These are phyloP conservation scores for Nicotiana obtusifolia DNA, from an alignment of 257 asterid genomes.

Conservation along the genomic window DNA sequence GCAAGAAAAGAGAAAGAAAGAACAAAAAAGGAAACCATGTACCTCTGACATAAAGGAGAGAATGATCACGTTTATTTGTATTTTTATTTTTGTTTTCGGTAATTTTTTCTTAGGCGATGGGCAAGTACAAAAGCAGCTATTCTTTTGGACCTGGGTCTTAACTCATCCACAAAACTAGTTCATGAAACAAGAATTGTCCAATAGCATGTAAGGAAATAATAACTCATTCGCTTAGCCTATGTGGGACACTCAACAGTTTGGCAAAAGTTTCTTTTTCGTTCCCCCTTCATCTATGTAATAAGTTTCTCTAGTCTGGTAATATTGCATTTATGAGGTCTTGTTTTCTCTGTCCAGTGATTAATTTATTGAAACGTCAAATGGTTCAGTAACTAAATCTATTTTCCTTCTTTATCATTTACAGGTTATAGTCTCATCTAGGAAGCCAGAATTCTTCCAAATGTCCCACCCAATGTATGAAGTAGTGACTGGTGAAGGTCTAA, in stretches of 20 bases:
- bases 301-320: neutral
- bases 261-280: neutral
- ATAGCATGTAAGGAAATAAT: neutral
- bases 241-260: neutral
- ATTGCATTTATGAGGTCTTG: neutral
- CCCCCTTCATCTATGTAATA: neutral
- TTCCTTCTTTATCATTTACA: conserved; percentile 13
- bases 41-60: neutral
- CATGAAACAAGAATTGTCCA: neutral
- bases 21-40: neutral
- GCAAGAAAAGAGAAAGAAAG: neutral
- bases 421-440: conserved; percentile 90
- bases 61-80: neutral
- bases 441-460: conserved; percentile 88
- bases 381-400: neutral
- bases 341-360: neutral
- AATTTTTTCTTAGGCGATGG: neutral
- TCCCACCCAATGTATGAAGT: conserved; percentile 91
- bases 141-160: neutral
- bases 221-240: neutral
- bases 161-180: neutral
- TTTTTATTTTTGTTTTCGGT: neutral
- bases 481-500: conserved; percentile 83
- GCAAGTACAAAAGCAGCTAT: neutral
- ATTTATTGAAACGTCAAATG: neutral